Evolutionary conservation across 2,329 filamentous ascomycete genomes (phyloP).

Genomic region (Cladobotryum mycophilum): DNA sequence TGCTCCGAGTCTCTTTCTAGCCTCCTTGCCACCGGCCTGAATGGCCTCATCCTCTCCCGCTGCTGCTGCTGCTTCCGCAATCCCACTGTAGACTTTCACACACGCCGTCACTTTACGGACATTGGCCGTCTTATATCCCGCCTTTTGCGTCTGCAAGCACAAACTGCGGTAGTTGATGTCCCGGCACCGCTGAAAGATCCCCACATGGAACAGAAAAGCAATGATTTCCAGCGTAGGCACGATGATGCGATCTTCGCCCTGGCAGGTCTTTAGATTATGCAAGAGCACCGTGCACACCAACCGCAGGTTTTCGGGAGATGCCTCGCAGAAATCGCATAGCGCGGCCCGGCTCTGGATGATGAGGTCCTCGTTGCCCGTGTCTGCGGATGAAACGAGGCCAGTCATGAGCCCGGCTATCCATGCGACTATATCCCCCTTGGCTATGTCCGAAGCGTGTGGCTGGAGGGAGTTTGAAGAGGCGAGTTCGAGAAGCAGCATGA

Average conservation of each 20-base stretch:
- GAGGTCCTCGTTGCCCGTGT: conserved; percentile 70
- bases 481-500: conserved; percentile 46
- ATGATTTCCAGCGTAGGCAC: conserved; percentile 72
- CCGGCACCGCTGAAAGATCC: conserved; percentile 37
- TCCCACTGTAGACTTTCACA: conserved; percentile 68
- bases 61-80: conserved; percentile 45
- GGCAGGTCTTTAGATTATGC: conserved; percentile 45
- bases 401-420: conserved; percentile 53
- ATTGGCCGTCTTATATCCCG: conserved; percentile 77
- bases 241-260: conserved; percentile 61
- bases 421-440: conserved; percentile 21
- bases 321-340: conserved; percentile 49
- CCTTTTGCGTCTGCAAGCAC: conserved; percentile 66
- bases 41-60: conserved; percentile 15
- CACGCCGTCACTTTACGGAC: conserved; percentile 76
- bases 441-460: conserved; percentile 30
- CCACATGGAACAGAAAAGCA: conserved; percentile 68
- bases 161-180: conserved; percentile 47
- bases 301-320: conserved; percentile 33
- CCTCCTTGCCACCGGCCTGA: conserved; percentile 39
- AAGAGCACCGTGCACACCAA: conserved; percentile 46
- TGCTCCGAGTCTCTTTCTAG: conserved; percentile 61
- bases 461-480: conserved; percentile 31
- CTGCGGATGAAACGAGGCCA: conserved; percentile 66
- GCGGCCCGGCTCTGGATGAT: conserved; percentile 63